These are phyloP conservation scores for Cercis canadensis DNA, from an alignment of 306 rosid genomes.

Conservation along the genomic window DNA sequence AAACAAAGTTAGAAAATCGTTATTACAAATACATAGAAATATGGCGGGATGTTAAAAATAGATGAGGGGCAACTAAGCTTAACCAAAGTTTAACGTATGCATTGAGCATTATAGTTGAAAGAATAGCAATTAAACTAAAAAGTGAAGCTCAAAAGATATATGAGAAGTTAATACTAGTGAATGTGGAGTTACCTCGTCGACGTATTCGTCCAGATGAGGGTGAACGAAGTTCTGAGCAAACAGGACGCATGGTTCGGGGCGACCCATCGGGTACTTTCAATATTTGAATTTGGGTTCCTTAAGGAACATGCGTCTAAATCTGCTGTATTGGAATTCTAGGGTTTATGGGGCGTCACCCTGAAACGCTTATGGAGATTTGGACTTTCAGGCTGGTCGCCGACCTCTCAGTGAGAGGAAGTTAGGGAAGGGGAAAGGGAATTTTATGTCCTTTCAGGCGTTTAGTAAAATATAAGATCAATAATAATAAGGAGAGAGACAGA, in stretches of 20 bases:
- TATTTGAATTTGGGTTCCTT: conserved; percentile 30
- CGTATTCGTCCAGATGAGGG: conserved; percentile 92
- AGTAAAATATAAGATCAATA: too few relatives aligned
- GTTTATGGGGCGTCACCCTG: conserved; percentile 31
- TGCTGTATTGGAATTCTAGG: conserved; percentile 41
- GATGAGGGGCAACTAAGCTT: neutral
- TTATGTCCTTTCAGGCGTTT: neutral
- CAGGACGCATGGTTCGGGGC: conserved; percentile 91
- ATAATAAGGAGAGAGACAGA: too few relatives aligned
- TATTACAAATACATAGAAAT: neutral
- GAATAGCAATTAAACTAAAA: neutral
- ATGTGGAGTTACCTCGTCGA: conserved; percentile 77
- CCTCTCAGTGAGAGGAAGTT: neutral
- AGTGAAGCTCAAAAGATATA: neutral
- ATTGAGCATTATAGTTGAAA: conserved; percentile 18
- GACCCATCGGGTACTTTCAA: conserved; percentile 61
- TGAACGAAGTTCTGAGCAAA: conserved; percentile 91
- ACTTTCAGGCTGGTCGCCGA: conserved; percentile 23
- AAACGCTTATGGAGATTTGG: conserved; percentile 2
- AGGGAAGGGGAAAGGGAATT: neutral
- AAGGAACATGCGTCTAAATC: conserved; percentile 35
- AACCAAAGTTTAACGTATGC: neutral
- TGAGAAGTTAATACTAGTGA: neutral
- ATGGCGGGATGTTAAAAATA: neutral
- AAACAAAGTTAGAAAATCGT: conserved; percentile 12